These are phyloP conservation scores for Emericellopsis terricola DNA, from an alignment of 495 filamentous ascomycete genomes.

Conservation along the genomic window DNA sequence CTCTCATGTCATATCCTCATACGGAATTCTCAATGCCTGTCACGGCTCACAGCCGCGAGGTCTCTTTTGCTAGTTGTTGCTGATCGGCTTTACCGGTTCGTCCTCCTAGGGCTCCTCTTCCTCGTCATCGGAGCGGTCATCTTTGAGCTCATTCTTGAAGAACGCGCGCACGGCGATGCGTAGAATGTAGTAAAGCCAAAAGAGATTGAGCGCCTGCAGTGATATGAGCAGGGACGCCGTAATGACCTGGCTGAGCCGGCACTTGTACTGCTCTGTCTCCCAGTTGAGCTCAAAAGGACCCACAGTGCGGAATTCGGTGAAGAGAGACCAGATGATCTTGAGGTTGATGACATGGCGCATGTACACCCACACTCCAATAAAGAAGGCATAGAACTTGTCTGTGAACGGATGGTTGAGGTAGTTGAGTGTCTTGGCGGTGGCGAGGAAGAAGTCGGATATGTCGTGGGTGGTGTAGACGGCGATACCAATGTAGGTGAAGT, in stretches of 20 bases:
- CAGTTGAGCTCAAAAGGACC: slow-evolving; percentile 80
- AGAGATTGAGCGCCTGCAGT: slow-evolving; percentile 67
- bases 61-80: too few species aligned
- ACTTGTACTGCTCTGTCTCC: slow-evolving; percentile 73
- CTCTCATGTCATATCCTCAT: too few species aligned
- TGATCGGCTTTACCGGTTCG: slow-evolving; percentile 2
- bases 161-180: slow-evolving; percentile 46
- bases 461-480: slow-evolving; percentile 96
- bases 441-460: slow-evolving; percentile 91
- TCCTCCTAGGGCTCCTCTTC: slow-evolving; percentile 29
- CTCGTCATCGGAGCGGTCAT: slow-evolving; percentile 33
- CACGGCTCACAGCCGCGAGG: too few species aligned
- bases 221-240: slow-evolving; percentile 50
- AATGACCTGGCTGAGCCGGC: slow-evolving; percentile 54
- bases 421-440: slow-evolving; percentile 86
- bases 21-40: too few species aligned
- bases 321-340: slow-evolving; percentile 63
- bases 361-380: slow-evolving; percentile 80
- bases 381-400: slow-evolving; percentile 66
- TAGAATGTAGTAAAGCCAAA: slow-evolving; percentile 74
- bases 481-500: slow-evolving; percentile 95
- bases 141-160: slow-evolving; percentile 24
- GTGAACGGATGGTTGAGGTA: slow-evolving; percentile 69
- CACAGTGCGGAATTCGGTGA: slow-evolving; percentile 77
- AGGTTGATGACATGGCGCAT: slow-evolving; percentile 85